These are phyloP conservation scores for Flaveria sonorensis DNA, from an alignment of 129 eudicot species.

Conservation along the genomic window DNA sequence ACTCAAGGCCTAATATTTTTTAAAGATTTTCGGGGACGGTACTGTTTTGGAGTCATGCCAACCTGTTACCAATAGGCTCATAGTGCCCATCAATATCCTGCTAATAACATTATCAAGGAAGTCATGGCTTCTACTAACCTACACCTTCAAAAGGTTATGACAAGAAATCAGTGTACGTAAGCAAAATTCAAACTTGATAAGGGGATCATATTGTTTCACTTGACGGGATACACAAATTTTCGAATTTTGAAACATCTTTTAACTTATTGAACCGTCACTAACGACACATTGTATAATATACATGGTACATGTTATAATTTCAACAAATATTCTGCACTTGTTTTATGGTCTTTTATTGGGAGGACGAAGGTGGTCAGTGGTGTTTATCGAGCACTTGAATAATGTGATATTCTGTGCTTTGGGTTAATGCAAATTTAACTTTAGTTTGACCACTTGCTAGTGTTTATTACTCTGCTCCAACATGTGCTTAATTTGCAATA, in stretches of 20 bases:
- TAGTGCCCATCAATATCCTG: too few species aligned
- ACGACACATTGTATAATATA: conserved; percentile 1
- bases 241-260: background rate
- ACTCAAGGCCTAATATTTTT: too few species aligned
- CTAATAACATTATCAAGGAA: too few species aligned
- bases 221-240: background rate
- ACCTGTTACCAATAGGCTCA: too few species aligned
- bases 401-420: conserved; percentile 44
- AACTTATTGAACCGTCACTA: background rate
- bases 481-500: background rate
- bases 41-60: too few species aligned
- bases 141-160: too few species aligned
- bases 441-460: conserved; percentile 26
- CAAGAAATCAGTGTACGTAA: too few species aligned
- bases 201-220: background rate
- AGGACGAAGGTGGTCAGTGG: conserved; percentile 34
- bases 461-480: background rate
- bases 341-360: conserved; percentile 6
- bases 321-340: conserved; percentile 32
- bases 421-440: conserved; percentile 36
- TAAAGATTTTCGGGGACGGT: too few species aligned
- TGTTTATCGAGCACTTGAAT: conserved; percentile 13
- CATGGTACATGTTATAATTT: conserved; percentile 12
- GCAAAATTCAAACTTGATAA: too few species aligned
- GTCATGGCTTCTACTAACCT: too few species aligned